Evolutionary conservation across 2,329 filamentous ascomycete species (phyloP), one percentile per base, ranked within the genome.

Genomic region (Graphilbum fragrans): DNA sequence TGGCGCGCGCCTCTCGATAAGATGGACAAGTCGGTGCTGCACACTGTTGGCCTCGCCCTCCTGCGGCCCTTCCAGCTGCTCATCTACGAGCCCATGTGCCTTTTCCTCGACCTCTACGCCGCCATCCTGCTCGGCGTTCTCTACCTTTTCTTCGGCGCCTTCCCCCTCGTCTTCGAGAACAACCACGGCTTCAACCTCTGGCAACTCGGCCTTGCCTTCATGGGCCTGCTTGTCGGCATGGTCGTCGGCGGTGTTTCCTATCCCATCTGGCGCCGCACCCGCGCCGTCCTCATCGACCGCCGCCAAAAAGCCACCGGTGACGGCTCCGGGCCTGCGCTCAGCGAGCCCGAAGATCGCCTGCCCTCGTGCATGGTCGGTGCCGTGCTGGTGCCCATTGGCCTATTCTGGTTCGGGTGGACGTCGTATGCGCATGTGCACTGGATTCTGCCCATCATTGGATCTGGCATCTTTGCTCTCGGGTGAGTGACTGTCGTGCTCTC

Each of bases 391-490:
- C 85, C 87, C 5, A 66, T 83, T 42, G 85, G 86, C 7, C 63
- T 96, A 16, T 94, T 95, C 59, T 82, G 85, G 62, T 94, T 94
- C 61, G 86, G 77, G 9, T 94, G 86, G 83, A 87, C 84, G 5
- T 82, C 82, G 14, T 88, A 80, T 57, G 59, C 78, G 2, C 71
- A 60, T 50, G 73, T 94, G 38, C 81, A 86, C 60, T 90, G 79
- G 79, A 82, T 85, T 46, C 70, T 79, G 36, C 80, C 82, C 21
- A 80, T 86, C 49, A 79, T 88, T 59, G 83, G 80, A 18, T 82
- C 77, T 22, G 69, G 59, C 34, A 64, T 88, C 35, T 88, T 87
- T 61, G 82, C 79, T 43, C 65, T 70, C 56, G 83, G 74, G 77
- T 82, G 66, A 66, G 77, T 69, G 18, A 39, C 32, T 27, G n/a